Conservation (phyloP, 371 early-diverging fungal genomes). For the Mortierella sp. region DNA sequence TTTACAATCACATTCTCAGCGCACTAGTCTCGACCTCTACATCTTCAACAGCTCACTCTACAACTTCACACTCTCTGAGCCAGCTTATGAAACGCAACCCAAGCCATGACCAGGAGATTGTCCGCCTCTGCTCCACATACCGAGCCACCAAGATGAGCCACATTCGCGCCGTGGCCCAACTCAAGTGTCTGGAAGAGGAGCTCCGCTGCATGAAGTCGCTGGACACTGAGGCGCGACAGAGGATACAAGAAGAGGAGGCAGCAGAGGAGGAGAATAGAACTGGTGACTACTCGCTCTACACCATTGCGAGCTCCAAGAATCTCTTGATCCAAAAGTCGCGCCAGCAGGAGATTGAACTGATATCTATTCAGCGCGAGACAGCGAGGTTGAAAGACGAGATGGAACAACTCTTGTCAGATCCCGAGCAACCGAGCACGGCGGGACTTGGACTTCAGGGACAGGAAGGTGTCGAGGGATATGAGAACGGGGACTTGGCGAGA, state of each 20-base stretch:
- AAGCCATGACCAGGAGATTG: conserved; percentile 36
- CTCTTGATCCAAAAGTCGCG: conserved; percentile 34
- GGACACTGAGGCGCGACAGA: conserved; percentile 9
- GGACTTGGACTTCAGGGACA: background rate
- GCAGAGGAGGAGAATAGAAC: conserved; percentile 15
- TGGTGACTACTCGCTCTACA: conserved; percentile 19
- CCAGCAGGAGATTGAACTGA: conserved; percentile 51
- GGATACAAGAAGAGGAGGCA: conserved; percentile 1
- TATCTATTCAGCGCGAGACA: conserved; percentile 44
- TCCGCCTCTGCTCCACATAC: conserved; percentile 44
- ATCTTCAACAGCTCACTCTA: background rate
- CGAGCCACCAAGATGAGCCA: conserved; percentile 54
- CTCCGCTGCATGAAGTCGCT: conserved; percentile 34
- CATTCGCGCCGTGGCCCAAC: conserved; percentile 46
- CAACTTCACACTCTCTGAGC: background rate
- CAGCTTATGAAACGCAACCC: conserved; percentile 29
- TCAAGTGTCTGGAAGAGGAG: conserved; percentile 44
- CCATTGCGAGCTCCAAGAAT: conserved; percentile 26
- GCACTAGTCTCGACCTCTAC: background rate
- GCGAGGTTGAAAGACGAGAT: conserved; percentile 37
- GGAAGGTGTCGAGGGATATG: background rate
- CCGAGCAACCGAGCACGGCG: background rate
- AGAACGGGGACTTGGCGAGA: background rate
- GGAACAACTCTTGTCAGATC: conserved; percentile 42
- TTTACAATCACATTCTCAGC: conserved; percentile 16